Evolutionary conservation across 306 rosid species (phyloP).

Genomic region (Malus fusca): DNA sequence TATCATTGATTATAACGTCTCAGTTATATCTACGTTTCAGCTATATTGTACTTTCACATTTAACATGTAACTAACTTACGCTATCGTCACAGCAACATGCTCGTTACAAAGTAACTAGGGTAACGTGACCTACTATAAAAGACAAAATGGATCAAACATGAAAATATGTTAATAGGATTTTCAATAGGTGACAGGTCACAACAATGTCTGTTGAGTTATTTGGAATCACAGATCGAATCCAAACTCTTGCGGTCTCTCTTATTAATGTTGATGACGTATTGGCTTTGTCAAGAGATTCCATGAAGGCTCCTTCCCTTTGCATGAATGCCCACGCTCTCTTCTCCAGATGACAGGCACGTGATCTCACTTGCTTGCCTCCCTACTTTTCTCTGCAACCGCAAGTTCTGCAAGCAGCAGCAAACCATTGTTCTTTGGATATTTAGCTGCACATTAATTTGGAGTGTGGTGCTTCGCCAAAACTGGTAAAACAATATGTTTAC

Average conservation of each 20-base stretch:
- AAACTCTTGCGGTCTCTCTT: conserved; percentile 27
- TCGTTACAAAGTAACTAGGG: background rate
- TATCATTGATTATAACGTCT: too few species aligned
- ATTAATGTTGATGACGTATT: conserved; percentile 33
- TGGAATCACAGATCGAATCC: conserved; percentile 19
- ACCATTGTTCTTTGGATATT: background rate
- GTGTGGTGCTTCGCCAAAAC: background rate
- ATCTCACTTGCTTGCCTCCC: background rate
- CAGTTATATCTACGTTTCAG: fast-evolving
- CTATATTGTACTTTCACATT: too few species aligned
- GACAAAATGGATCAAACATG: conserved; percentile 7
- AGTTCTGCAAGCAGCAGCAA: background rate
- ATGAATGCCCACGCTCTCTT: background rate
- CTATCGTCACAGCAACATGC: too few species aligned
- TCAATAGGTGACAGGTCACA: background rate
- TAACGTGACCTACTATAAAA: conserved; percentile 48
- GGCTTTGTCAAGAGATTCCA: conserved; percentile 34
- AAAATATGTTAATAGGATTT: background rate
- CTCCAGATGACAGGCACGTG: background rate
- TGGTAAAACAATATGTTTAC: background rate
- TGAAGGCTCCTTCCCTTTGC: background rate
- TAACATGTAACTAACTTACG: too few species aligned
- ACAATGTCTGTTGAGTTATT: conserved; percentile 8
- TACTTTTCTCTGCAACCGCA: background rate
- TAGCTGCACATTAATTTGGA: background rate